Evolutionary conservation across 306 rosid species (phyloP).

Genomic region (Biancaea sappan): DNA sequence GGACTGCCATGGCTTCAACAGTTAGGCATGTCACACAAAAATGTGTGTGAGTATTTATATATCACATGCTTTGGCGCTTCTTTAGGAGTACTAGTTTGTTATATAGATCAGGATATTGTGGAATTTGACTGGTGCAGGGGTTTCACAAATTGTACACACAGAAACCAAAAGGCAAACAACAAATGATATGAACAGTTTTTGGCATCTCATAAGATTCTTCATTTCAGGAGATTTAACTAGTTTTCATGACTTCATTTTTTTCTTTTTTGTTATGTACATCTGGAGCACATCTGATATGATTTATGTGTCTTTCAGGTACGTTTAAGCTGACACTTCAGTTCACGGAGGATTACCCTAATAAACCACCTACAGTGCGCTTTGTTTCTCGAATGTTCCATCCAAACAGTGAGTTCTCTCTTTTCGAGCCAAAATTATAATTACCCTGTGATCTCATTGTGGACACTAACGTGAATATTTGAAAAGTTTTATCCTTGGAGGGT

Average conservation of each 20-base stretch:
- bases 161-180: background rate
- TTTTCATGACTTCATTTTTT: background rate
- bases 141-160: background rate
- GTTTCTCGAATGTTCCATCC: constrained; percentile 81
- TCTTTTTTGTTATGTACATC: background rate
- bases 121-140: background rate
- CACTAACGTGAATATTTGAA: background rate
- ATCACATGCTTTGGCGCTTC: background rate
- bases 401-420: constrained; percentile 54
- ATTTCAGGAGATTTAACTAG: background rate
- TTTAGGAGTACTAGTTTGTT: background rate
- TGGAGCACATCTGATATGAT: background rate
- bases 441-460: background rate
- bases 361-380: constrained; percentile 72
- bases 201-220: background rate
- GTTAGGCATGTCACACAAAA: background rate
- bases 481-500: background rate
- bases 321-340: constrained; percentile 73
- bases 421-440: background rate
- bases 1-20: background rate
- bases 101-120: too few relatives aligned
- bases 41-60: background rate
- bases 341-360: constrained; percentile 72
- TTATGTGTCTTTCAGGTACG: constrained; percentile 57
- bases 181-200: background rate